Base-by-base conservation (phyloP, 1,284 basidiomycete genomes). In the Cryptococcus depauperatus region DNA sequence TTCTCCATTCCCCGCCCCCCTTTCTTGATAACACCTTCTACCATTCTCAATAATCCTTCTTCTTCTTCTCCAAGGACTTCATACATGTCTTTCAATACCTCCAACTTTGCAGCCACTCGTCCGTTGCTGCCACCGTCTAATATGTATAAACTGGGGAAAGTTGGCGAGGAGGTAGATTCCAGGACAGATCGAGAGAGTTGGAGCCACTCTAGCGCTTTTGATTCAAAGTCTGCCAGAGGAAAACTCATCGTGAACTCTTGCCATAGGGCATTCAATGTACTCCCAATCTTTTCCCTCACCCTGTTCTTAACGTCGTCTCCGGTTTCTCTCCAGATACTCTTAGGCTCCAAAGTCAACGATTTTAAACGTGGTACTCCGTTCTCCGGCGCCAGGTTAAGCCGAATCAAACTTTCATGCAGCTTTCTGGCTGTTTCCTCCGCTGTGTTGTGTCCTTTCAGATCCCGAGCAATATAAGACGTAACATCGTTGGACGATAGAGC, bases 161-260 rank as follows among this genome's bases (percentile, higher is more conserved):
- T n/a, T 7, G 56, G 43, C 1, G 37, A 28, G 6, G 35, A 19
- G 14, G 11, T 9, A 16, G 51, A 40, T 25, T 61, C 53, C 19
- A 55, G 45, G 14, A 59, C 49, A 16, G 25, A 40, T 28, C 58
- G 46, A 8, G 56, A 47, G 8, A 58, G 32, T 5, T 55, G 48
- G n/a, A 68, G 51, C 64, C 64, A 68, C 35, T 51, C 54, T 45
- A 60, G 49, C 3, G 56, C 66, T 33, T 54, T 56, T 5, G 54
- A 48, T 48, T 68, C 64, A 33, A 58, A 39, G 38, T 52, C 52
- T 23, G 42, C 39, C 7, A 32, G 46, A 7, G 41, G 43, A 4
- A 32, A 14, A 23, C 37, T 37, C n/a, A 27, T 22, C 14, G 33
- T 32, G 35, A 50, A 48, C 22, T 44, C 35, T 27, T 21, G 39